Conservation (phyloP, 2,329 filamentous ascomycete genomes). For the Emmonsiellopsis sp. region DNA sequence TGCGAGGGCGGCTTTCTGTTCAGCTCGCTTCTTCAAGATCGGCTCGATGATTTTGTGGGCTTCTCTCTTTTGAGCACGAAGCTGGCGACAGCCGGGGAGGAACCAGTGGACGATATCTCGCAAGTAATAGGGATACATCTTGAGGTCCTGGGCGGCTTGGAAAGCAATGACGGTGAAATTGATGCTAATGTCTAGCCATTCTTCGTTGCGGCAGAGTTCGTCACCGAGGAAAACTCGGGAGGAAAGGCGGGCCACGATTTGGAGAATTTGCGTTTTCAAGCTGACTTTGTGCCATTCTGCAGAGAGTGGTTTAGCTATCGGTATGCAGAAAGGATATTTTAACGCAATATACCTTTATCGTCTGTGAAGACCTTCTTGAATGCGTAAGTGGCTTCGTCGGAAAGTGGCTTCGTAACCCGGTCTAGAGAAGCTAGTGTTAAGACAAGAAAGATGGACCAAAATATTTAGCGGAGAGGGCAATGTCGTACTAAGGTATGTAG, state of each 20-base stretch:
- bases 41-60: constrained; percentile 27
- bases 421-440: constrained; percentile 8
- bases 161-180: constrained; percentile 17
- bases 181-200: constrained; percentile 41
- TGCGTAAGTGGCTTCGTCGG: constrained; percentile 17
- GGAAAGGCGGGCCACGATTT: constrained; percentile 45
- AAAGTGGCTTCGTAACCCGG: constrained; percentile 19
- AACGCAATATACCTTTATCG: constrained; percentile 17
- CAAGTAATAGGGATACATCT: constrained; percentile 32
- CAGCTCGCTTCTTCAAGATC: constrained; percentile 18
- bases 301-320: constrained; percentile 5
- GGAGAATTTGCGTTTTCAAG: constrained; percentile 45
- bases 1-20: constrained; percentile 12
- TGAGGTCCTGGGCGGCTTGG: constrained; percentile 29
- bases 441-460: no score
- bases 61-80: constrained; percentile 31
- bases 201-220: constrained; percentile 42
- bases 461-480: no score
- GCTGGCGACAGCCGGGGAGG: constrained; percentile 31
- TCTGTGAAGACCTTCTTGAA: constrained; percentile 18
- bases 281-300: constrained; percentile 48
- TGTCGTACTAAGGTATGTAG: constrained; percentile 21
- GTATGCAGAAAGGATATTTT: background rate
- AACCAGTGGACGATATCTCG: constrained; percentile 39
- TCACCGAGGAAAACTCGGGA: constrained; percentile 47